Evolutionary conservation across 225 moss, liverwort and hornwort genomes (phyloP), one percentile per base, ranked within the genome.

Genomic region (Pseudoscleropodium purum): DNA sequence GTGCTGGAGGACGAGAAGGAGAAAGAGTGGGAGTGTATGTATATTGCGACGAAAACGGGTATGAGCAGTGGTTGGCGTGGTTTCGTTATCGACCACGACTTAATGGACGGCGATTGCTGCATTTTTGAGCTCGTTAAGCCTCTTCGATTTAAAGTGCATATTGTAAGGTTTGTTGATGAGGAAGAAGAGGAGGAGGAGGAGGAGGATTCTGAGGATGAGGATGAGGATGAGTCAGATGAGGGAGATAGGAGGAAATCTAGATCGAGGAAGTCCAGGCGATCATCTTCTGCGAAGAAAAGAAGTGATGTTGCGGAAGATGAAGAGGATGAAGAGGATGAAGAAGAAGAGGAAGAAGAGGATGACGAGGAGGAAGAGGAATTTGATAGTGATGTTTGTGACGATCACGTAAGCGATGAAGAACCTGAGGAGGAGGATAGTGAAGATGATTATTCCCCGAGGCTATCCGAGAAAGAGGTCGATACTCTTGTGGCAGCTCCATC

Each of bases 51-150:
- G 11, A 94, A 93, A 84, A 65, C 65, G 49, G 93, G 94, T 39
- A 81, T 94, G 85, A 91, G 93, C 88, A 90, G 94, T 88, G 94
- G 94, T 65, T 94, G 94, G 94, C 92, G 92, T 67, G 89, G 92
- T 43, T 94, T 94, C 24, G 75, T 73, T 18, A 79, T 90, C 21
- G 94, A 94, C 69, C 93, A 94, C 83, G 94, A 94, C 79, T 69
- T 94, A 37, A 92, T 93, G 91, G 94, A 94, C 82, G 94, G 94
- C 39, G 94, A 94, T 91, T 94, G 92, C 85, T 90, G 91, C 81
- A 79, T 94, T 49, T 94, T 93, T 59, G 94, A 94, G 90, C 93
- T 94, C 69, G 80, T 83, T 5, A 61, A 67, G 37, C 87, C 90
- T 37, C 88, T 89, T 54, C 92, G 91, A 31, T 85, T 88, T 27